These are phyloP conservation scores for Lecanoromycetidae sp. DNA, from an alignment of 2,329 filamentous ascomycete species.

Conservation along the genomic window DNA sequence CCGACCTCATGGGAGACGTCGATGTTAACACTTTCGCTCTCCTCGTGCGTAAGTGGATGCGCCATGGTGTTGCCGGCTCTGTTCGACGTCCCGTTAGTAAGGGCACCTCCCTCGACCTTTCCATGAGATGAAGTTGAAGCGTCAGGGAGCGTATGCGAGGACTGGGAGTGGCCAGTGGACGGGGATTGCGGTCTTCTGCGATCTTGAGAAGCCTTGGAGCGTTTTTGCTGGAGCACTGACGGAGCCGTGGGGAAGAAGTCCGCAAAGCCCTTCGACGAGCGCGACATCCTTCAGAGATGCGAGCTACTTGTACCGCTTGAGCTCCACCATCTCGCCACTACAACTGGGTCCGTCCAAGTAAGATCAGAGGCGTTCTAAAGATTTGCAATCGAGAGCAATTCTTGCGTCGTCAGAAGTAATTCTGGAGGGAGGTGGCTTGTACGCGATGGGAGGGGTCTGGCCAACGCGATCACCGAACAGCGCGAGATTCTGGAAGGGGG, in stretches of 20 bases:
- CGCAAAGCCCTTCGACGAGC: constrained; percentile 67
- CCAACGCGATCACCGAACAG: constrained; percentile 8
- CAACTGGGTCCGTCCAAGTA: neutral
- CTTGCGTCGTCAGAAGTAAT: neutral
- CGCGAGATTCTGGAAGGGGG: neutral
- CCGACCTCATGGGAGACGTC: constrained; percentile 59
- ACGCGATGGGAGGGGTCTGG: constrained; percentile 12
- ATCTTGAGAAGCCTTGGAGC: constrained; percentile 41
- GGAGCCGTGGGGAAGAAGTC: constrained; percentile 77
- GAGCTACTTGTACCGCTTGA: constrained; percentile 5
- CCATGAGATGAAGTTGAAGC: constrained; percentile 11
- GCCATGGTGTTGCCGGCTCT: neutral
- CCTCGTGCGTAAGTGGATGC: constrained; percentile 15
- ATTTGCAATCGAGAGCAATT: neutral
- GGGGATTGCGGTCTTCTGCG: constrained; percentile 47
- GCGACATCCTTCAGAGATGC: constrained; percentile 50
- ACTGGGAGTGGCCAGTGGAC: constrained; percentile 19
- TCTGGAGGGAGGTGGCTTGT: constrained; percentile 5
- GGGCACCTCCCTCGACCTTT: constrained; percentile 13
- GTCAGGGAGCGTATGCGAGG: constrained; percentile 11
- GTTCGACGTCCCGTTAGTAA: constrained; percentile 14
- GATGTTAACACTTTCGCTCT: constrained; percentile 34
- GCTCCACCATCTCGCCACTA: constrained; percentile 10
- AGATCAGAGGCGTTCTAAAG: neutral
- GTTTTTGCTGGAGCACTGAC: constrained; percentile 43